phyloP scores from a whole-genome alignment of 2,329 filamentous ascomycete genomes.

The Scytalidium sp. region DNA sequence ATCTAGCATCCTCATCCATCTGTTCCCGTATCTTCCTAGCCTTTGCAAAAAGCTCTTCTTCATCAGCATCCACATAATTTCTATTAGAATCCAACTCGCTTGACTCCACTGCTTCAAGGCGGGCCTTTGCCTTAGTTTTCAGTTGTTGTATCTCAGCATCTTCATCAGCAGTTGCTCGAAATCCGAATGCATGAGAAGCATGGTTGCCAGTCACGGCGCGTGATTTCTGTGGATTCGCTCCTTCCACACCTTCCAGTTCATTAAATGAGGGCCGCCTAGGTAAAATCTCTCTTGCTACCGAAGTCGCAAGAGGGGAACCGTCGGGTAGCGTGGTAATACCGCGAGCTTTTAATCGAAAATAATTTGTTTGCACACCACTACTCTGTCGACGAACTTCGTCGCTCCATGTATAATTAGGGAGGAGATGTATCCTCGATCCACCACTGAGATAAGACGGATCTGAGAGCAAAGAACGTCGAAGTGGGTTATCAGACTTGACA shows the following conservation, averaged over 20 bases:
- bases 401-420: slow-evolving; percentile 16
- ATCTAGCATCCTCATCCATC: slow-evolving; percentile 30
- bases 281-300: slow-evolving; percentile 21
- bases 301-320: slow-evolving; percentile 25
- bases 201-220: slow-evolving; percentile 17
- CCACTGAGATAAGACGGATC: slow-evolving; percentile 27
- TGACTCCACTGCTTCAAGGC: slow-evolving; percentile 16
- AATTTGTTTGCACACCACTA: slow-evolving; percentile 31
- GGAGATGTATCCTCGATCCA: slow-evolving; percentile 25
- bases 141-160: slow-evolving; percentile 17
- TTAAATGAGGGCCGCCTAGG: slow-evolving; percentile 23
- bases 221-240: slow-evolving; percentile 8
- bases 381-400: slow-evolving; percentile 20
- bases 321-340: slow-evolving; percentile 27
- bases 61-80: slow-evolving; percentile 17
- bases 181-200: slow-evolving; percentile 11
- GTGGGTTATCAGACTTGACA: slow-evolving; percentile 18
- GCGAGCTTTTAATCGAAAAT: slow-evolving; percentile 31
- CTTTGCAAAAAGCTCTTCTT: slow-evolving; percentile 27
- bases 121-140: slow-evolving; percentile 21
- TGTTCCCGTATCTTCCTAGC: slow-evolving; percentile 29
- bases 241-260: slow-evolving; percentile 15
- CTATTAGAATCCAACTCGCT: slow-evolving; percentile 9
- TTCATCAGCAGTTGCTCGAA: slow-evolving; percentile 3
- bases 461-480: slow-evolving; percentile 24